phyloP scores from a whole-genome alignment of 2,329 filamentous ascomycete species.

The Chaetomiaceae sp. region DNA sequence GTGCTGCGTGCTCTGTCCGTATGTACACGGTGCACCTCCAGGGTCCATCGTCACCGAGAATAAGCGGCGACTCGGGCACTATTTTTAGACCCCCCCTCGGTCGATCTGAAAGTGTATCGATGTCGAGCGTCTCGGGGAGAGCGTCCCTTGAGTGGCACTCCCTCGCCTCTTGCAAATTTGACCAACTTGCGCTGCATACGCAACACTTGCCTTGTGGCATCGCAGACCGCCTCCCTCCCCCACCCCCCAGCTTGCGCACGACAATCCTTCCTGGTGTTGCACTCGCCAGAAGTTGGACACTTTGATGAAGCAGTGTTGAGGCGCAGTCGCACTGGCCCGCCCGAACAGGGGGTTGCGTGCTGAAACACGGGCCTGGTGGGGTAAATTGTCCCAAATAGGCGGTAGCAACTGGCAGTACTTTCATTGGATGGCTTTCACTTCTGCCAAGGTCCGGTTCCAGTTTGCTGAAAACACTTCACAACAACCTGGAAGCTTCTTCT shows the following conservation, averaged over 20 bases:
- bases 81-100: no score
- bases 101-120: no score
- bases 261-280: not conserved
- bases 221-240: no score
- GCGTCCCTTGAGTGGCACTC: not conserved
- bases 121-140: not conserved
- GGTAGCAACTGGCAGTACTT: constrained; percentile 2
- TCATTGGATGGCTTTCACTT: not conserved
- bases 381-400: not conserved
- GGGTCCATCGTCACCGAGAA: constrained; percentile 3
- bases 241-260: no score
- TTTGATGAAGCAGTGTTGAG: no score
- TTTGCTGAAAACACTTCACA: not conserved
- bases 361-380: not conserved
- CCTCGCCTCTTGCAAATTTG: not conserved
- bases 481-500: not conserved
- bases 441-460: not conserved
- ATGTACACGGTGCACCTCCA: not conserved
- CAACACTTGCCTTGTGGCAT: not conserved
- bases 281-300: no score
- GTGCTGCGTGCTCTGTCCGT: no score
- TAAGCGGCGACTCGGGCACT: not conserved
- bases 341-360: not conserved
- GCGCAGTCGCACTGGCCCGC: not conserved
- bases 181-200: not conserved